Evolutionary conservation across 2,329 filamentous ascomycete species (phyloP), one percentile per base, ranked within the genome.

Genomic region (Cytospora mali): DNA sequence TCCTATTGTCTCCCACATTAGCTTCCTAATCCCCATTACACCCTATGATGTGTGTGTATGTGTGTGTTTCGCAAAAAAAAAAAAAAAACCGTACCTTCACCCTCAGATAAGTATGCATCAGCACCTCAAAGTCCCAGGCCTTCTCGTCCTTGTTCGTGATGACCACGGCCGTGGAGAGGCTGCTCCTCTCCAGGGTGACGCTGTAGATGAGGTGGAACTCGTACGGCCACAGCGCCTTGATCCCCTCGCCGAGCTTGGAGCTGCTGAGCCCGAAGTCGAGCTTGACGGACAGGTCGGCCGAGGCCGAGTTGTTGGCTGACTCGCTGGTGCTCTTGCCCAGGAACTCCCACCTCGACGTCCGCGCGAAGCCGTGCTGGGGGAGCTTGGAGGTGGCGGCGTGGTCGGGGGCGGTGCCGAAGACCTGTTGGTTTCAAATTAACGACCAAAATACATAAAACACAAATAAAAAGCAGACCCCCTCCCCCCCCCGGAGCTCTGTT

Each of bases 291-390:
- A 87, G 81, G 72, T 91, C 84, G 66, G 79, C 80, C 52, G 76
- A 58, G 13, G 53, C 62, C 6, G 58, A 62, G 23, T 56, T 48
- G 9, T 61, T 75, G 48, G 71, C 68, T 10, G 80, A 84, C 74
- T 93, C 89, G 6, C 84, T 86, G n/a, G 85, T 88, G 7, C 89
- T 92, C 78, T 94, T 96, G 72, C 93, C 93, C 57, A 99, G 83
- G 75, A 95, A 97, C 76, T 98, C 93, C 95, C 95, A 99, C 66
- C 85, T 85, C 52, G 89, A 91, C 72, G 86, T 93, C 70, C 95
- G 92, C 46, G 94, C 95, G 77, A 99, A 96, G 69, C 95, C 95
- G 79, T 98, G 95, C 78, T 97, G 93, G 4, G 93, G 89, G 28
- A 99, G 89, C 68, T 85, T 80, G 57, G 86, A 86, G 29, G 92